Evolutionary conservation across 176 grass and related monocot species (phyloP).

Genomic region (Oryza rufipogon): DNA sequence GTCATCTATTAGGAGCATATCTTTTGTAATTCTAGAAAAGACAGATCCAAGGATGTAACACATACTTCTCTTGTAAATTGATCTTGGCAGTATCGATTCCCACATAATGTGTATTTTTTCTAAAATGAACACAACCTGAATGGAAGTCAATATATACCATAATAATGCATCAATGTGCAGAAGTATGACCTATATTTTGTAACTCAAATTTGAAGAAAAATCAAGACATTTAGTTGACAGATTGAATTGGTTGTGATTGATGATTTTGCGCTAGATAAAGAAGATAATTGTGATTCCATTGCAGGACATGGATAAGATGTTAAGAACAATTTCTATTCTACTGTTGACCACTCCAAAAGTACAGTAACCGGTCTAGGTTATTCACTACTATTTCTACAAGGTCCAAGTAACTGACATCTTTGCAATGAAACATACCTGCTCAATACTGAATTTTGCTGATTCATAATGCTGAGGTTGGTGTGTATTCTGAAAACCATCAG

Average conservation of each 20-base stretch:
- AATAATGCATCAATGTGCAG: constrained; percentile 29
- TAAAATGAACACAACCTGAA: constrained; percentile 83
- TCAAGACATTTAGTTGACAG: neutral
- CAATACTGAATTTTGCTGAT: constrained; percentile 83
- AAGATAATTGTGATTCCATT: constrained; percentile 16
- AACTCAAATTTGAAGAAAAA: constrained; percentile 13
- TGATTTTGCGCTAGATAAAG: constrained; percentile 25
- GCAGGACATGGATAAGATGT: constrained; percentile 30
- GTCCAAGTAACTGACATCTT: constrained; percentile 11
- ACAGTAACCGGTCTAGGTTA: neutral
- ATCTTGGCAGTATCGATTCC: constrained; percentile 66
- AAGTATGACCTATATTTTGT: neutral
- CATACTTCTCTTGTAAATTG: constrained; percentile 87
- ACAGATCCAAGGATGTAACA: constrained; percentile 68
- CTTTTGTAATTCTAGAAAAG: constrained; percentile 85
- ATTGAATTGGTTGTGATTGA: neutral
- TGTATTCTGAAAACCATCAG: constrained; percentile 93
- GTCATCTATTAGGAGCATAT: constrained; percentile 96
- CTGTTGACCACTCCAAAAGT: neutral
- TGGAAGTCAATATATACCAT: constrained; percentile 33
- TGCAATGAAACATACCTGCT: constrained; percentile 73
- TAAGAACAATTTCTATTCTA: constrained; percentile 10
- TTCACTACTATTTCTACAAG: constrained; percentile 15
- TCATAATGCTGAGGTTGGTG: constrained; percentile 78
- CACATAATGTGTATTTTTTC: constrained; percentile 95